Percentiles rank a stretch among this genome's conserved stretches.
phyloP scores from a whole-genome alignment of 352 stramenopile species.

The Pythium aquatile region DNA sequence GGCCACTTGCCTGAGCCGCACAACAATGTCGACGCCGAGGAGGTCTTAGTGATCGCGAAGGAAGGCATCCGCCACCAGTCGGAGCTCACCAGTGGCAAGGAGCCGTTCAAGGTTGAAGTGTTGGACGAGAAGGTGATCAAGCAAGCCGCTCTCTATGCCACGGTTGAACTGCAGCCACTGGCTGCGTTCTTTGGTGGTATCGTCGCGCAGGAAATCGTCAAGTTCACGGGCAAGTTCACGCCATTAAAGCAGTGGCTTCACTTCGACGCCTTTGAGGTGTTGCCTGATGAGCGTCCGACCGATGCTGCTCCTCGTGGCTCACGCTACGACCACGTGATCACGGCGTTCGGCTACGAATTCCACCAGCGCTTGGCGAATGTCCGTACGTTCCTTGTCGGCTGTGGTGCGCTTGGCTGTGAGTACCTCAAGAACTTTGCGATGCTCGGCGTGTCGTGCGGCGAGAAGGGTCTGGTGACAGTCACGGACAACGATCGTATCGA shows the following conservation, averaged over 20 bases:
- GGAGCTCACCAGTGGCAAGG: constrained; percentile 48
- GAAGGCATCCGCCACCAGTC: constrained; percentile 65
- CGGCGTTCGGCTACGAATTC: constrained; percentile 64
- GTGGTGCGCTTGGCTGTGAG: constrained; percentile 77
- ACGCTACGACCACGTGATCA: constrained; percentile 83
- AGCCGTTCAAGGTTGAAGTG: constrained; percentile 65
- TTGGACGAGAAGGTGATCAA: constrained; percentile 67
- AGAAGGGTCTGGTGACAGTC: constrained; percentile 77
- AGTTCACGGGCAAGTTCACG: constrained; percentile 87
- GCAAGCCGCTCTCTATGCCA: constrained; percentile 53
- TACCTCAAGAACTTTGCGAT: constrained; percentile 89
- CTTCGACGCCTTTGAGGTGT: constrained; percentile 78
- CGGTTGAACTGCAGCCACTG: constrained; percentile 77
- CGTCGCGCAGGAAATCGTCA: constrained; percentile 85
- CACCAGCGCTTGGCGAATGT: constrained; percentile 63
- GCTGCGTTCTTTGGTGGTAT: constrained; percentile 82
- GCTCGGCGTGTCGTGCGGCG: constrained; percentile 71
- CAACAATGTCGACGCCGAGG: constrained; percentile 55
- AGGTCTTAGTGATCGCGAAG: constrained; percentile 71
- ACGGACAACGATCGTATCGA: constrained; percentile 88
- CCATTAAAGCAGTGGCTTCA: constrained; percentile 85
- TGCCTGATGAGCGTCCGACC: constrained; percentile 56
- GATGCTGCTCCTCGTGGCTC: constrained; percentile 58
- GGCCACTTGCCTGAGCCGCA: constrained; percentile 62
- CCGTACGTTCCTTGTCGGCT: constrained; percentile 82